Percentiles rank a stretch among this genome's conserved stretches.
phyloP scores from a whole-genome alignment of 768 basidiomycete species.

The Naganishia kalamii region DNA sequence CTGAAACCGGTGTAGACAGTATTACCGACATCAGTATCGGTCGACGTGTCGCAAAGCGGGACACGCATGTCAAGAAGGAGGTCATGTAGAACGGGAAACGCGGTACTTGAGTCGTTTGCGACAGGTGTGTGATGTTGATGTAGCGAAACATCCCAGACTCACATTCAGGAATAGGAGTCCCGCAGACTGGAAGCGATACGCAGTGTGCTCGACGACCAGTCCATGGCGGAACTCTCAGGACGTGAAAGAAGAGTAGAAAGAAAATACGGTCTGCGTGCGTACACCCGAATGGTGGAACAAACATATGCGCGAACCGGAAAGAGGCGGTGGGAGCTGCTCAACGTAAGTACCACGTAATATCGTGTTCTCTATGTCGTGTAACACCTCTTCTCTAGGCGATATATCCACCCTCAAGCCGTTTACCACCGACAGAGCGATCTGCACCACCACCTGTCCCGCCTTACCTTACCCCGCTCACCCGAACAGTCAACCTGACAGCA shows the following conservation, averaged over 20 bases:
- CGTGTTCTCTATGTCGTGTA: neutral
- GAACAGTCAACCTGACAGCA: neutral
- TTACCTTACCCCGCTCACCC: neutral
- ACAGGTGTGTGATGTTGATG: neutral
- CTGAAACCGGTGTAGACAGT: neutral
- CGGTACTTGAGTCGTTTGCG: neutral
- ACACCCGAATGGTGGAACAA: neutral
- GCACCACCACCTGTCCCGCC: neutral
- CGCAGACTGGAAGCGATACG: neutral
- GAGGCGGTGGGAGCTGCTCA: neutral
- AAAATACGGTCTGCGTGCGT: neutral
- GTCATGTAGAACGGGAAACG: too few species aligned
- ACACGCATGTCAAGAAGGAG: too few species aligned
- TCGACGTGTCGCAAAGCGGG: neutral
- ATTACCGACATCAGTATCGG: too few species aligned
- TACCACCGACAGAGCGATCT: neutral
- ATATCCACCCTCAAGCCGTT: neutral
- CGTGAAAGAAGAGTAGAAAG: neutral
- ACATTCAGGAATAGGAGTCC: neutral
- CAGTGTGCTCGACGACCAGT: neutral
- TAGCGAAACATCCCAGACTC: neutral
- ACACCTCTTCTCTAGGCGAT: neutral
- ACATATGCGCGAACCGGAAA: conserved; percentile 2
- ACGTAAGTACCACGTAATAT: neutral
- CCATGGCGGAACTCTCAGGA: neutral